Evolutionary conservation across 2,329 filamentous ascomycete species (phyloP), one percentile per base, ranked within the genome.

Genomic region (Cercospora zeina): DNA sequence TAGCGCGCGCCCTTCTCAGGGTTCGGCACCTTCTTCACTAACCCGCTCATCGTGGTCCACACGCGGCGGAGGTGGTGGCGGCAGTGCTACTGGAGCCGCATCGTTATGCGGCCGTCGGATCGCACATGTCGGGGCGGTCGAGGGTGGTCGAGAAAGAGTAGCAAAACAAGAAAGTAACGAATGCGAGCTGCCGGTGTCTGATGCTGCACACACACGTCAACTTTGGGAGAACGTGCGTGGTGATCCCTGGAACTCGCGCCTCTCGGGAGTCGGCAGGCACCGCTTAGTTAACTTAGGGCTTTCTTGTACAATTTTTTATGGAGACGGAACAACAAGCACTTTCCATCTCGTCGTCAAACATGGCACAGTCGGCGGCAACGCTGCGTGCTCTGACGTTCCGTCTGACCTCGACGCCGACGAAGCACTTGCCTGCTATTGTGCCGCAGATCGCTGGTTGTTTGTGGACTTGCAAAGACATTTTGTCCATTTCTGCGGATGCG

Each of bases 1-100:
- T 97, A 97, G 74, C 88, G 86, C 69, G 84, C 84, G 65, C 88
- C 93, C 81, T 99, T 99, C 47, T 72, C 72, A 24, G 70, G 31
- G 61, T 70, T 72, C 55, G 66, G 59, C 27, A 63, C 59, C 21
- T 59, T 64, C 62, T 63, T 64, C 53, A 68, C 60, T 10, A 59
- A 30, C 16, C 56, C 47, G 64, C 69, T 71, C 72, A 72, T 73
- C 13, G 60, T 58, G 59, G 55, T 33, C 54, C 57, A 63, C 36
- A 56, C 21, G 33, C 39, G 54, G 47, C 59, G 54, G 33, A 61
- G 31, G 39, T 42, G 50, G 47, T 39, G 54, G 53, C 59, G 51
- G 33, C 61, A 58, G 36, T 55, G 16, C 67, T 68, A 68, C 54
- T 47, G 60, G 53, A 63, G 49, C 61, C 62, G 60, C 67, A 66